Conservation (phyloP, 208 protist genomes). For the Leishmania lainsoni region DNA sequence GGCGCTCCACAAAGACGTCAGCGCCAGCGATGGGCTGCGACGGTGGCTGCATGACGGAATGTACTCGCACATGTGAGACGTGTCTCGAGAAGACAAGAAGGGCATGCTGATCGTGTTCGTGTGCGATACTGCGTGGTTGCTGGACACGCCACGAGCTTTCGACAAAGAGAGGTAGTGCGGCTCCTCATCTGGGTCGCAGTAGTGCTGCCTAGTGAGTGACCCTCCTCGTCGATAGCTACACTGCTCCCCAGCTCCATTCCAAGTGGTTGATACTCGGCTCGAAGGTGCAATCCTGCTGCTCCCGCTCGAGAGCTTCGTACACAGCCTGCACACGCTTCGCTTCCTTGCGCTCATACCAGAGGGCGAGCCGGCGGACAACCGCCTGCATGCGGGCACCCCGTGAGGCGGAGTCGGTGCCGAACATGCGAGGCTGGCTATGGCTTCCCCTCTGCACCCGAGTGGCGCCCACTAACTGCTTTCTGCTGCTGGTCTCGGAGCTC, state of each 20-base stretch:
- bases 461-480: background rate
- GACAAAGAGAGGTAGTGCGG: background rate
- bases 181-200: background rate
- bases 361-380: constrained; percentile 43
- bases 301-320: constrained; percentile 57
- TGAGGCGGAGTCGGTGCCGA: background rate
- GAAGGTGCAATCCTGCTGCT: constrained; percentile 64
- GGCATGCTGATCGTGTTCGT: constrained; percentile 1
- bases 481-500: background rate
- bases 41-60: constrained; percentile 26
- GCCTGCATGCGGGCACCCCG: constrained; percentile 11
- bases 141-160: background rate
- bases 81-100: background rate
- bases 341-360: constrained; percentile 70
- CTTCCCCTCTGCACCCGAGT: constrained; percentile 1
- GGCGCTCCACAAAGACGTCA: constrained; percentile 46
- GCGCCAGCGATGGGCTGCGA: constrained; percentile 34
- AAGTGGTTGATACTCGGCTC: constrained; percentile 32
- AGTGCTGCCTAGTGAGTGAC: background rate
- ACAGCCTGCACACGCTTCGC: constrained; percentile 58
- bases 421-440: background rate
- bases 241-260: constrained; percentile 4
- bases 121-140: background rate
- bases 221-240: background rate
- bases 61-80: constrained; percentile 1